Conservation (phyloP, 345 rosid genomes). For the Dipteronia dyeriana region DNA sequence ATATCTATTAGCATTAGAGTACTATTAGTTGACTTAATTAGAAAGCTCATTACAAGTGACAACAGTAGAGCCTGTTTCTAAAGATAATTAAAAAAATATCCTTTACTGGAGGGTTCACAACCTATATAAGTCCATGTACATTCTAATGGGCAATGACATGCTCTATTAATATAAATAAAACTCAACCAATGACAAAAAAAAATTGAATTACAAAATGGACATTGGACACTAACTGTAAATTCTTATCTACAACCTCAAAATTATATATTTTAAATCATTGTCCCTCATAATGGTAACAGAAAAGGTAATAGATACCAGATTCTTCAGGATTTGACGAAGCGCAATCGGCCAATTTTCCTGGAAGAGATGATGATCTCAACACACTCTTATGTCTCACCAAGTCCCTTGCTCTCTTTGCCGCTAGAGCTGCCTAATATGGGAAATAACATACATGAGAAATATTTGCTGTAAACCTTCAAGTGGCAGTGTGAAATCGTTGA, state of each 20-base stretch:
- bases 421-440: constrained; percentile 85
- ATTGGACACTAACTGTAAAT: neutral
- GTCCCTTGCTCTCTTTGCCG: constrained; percentile 98
- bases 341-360: constrained; percentile 98
- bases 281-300: neutral
- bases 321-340: constrained; percentile 91
- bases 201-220: neutral
- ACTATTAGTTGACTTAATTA: neutral
- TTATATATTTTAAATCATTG: constrained; percentile 3
- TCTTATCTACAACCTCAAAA: neutral
- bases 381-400: constrained; percentile 91
- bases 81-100: neutral
- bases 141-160: neutral
- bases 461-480: neutral
- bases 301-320: constrained; percentile 52
- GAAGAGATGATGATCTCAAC: constrained; percentile 90
- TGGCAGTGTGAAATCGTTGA: neutral
- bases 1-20: neutral
- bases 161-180: too few relatives aligned
- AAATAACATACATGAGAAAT: constrained; percentile 7
- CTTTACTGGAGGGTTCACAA: neutral
- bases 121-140: neutral
- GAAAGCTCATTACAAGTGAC: neutral
- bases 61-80: neutral
- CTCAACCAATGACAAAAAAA: neutral